Percentiles rank a stretch among this genome's conserved stretches.
These are phyloP conservation scores for Pseudocercospora fuligena DNA, from an alignment of 2,329 filamentous ascomycete genomes.

Conservation along the genomic window DNA sequence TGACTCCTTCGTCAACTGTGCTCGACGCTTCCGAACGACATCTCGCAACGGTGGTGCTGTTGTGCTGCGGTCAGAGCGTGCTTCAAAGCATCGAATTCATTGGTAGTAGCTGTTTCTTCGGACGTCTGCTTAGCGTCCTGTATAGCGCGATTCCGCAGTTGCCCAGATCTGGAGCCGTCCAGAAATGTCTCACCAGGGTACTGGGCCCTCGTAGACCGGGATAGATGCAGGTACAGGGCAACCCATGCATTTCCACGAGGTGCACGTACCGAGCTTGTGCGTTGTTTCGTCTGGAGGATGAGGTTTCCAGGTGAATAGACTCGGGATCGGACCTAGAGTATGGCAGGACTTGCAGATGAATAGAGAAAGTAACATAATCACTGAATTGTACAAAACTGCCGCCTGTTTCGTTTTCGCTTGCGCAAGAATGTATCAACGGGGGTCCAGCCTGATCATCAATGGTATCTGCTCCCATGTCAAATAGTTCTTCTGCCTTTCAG, in stretches of 20 bases:
- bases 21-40: not conserved
- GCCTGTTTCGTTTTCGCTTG: no score
- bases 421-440: not conserved
- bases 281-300: not conserved
- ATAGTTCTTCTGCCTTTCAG: constrained; percentile 29
- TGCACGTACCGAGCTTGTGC: not conserved
- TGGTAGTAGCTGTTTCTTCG: not conserved
- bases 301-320: no score
- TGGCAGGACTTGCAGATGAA: no score
- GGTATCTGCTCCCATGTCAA: constrained; percentile 41
- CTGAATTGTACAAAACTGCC: no score
- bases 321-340: no score
- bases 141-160: not conserved
- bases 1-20: not conserved
- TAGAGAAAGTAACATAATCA: no score
- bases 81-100: not conserved
- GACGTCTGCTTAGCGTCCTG: not conserved
- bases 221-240: not conserved
- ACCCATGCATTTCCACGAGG: not conserved
- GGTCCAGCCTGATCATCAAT: constrained; percentile 19
- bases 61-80: not conserved
- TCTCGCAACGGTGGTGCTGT: not conserved
- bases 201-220: not conserved
- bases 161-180: not conserved
- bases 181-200: not conserved